phyloP scores from a whole-genome alignment of 345 rosid genomes.

The Lepidium didymum region DNA sequence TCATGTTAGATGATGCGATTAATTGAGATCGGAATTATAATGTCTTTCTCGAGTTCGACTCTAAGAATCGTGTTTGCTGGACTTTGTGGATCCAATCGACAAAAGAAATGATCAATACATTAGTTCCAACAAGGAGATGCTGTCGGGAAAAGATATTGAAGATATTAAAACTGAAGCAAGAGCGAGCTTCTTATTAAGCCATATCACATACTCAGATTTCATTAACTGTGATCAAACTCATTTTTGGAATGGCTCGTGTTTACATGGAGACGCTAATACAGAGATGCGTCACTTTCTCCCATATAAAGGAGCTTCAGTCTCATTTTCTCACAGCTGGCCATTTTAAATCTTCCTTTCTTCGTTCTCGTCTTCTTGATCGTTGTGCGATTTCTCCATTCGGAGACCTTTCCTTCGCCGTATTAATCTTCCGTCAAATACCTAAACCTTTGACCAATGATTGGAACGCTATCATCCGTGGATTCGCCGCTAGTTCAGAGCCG shows the following conservation, averaged over 20 bases:
- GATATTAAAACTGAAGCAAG: no score
- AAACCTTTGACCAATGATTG: conserved; percentile 71
- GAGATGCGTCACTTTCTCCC: conserved; percentile 41
- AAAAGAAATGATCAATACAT: no score
- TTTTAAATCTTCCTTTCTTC: conserved; percentile 38
- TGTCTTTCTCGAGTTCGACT: no score
- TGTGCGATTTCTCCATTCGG: conserved; percentile 53
- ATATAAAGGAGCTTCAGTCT: conserved; percentile 61
- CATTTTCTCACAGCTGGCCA: conserved; percentile 52
- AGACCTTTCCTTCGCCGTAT: conserved; percentile 50
- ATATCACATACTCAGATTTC: no score
- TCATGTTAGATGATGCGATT: no score
- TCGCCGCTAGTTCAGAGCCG: conserved; percentile 48
- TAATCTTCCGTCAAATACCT: conserved; percentile 39
- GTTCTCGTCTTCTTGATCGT: conserved; percentile 72
- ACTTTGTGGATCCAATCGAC: no score
- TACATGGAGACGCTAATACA: conserved; percentile 36
- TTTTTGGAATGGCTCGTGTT: conserved; percentile 21
- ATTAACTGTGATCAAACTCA: no score
- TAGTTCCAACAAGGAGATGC: no score
- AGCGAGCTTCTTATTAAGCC: no score
- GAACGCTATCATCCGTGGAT: conserved; percentile 83
- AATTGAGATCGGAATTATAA: no score
- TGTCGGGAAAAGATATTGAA: no score
- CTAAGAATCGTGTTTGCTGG: no score